A percentile compares a stretch with the other conserved stretches of the same genome.
Evolutionary conservation across 129 eudicot genomes (phyloP).

Genomic region (Chrysanthemum seticuspe): DNA sequence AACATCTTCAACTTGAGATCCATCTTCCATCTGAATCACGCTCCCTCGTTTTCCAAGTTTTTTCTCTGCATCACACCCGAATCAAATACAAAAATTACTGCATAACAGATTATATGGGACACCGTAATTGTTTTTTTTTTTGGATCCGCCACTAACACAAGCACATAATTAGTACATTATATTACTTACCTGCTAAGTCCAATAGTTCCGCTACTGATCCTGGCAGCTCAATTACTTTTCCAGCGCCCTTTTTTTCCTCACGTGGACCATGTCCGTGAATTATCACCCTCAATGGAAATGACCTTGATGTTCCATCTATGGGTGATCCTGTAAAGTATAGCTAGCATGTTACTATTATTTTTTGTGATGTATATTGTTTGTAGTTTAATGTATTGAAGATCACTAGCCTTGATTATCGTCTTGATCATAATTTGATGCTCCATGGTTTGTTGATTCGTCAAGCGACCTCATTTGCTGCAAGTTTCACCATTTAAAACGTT

Average conservation of each 20-base stretch:
- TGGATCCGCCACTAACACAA: background rate
- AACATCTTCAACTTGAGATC: slow-evolving; percentile 74
- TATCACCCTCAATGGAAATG: slow-evolving; percentile 51
- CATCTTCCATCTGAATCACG: slow-evolving; percentile 64
- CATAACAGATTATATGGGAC: background rate
- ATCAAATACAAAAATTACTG: slow-evolving; percentile 7
- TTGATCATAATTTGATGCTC: slow-evolving; percentile 30
- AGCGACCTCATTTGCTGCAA: slow-evolving; percentile 44
- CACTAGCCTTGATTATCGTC: slow-evolving; percentile 36
- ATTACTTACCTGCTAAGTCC: slow-evolving; percentile 59
- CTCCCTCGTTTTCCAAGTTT: slow-evolving; percentile 67
- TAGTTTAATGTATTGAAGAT: slow-evolving; percentile 10
- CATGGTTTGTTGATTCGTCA: slow-evolving; percentile 39
- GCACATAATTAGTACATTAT: slow-evolving; percentile 4
- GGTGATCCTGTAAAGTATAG: slow-evolving; percentile 43
- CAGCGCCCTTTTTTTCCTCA: slow-evolving; percentile 38
- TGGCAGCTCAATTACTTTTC: slow-evolving; percentile 74
- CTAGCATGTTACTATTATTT: background rate
- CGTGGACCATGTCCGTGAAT: slow-evolving; percentile 77
- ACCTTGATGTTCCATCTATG: slow-evolving; percentile 19
- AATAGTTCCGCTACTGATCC: slow-evolving; percentile 64
- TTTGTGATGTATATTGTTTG: slow-evolving; percentile 1
- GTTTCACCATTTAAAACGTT: slow-evolving; percentile 4
- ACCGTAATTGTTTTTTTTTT: background rate
- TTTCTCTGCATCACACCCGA: slow-evolving; percentile 48